Base-by-base conservation (phyloP, 495 filamentous ascomycete species). In the Stereocaulon alpinum region DNA sequence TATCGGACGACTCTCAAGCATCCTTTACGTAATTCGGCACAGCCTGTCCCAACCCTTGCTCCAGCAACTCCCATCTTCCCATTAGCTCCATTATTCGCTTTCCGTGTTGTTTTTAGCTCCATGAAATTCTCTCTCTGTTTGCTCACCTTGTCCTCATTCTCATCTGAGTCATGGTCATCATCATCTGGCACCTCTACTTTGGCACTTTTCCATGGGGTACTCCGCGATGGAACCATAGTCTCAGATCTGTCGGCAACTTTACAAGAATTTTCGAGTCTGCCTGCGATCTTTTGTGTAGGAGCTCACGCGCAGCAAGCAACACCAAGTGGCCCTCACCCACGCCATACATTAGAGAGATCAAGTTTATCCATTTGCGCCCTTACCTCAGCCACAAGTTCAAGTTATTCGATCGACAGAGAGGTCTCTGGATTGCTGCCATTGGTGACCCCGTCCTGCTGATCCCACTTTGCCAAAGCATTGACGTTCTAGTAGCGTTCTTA, bases 401-500 rank as follows among this genome's bases (percentile, higher is more conserved):
- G 4, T n/a, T 18, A 17, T 9, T 18, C n/a, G 42, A n/a, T 12
- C 9, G 42, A 44, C 1, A 44, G 42, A 6, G 6, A n/a, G 4
- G 42, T 6, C 6, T 17, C 4, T n/a, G 15, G 17, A 6, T 5
- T 17, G 6, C n/a, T 6, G 17, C 6, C 18, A 9, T 9, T 9
- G 2, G 6, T 20, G 1, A 17, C 4, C 2, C 2, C 42, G 2
- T 44, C 42, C 15, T 44, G 15, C 6, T 44, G 20, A 24, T 72
- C 66, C 53, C 60, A 67, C 54, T 70, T 70, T 6, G 72, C 72
- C 7, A 77, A 66, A 0, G 74, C 72, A 15, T 74, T 41, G n/a
- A 70, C 76, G 1, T 67, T 76, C 53, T 76, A 70, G 58, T 72
- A 76, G 73, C 70, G 55, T 78, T 78, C 18, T 69, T 65, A 47